phyloP scores from a whole-genome alignment of 176 grass and related monocot genomes.

The barley (Hordeum vulgare) region MorexV3_pseudomolecules_assembly NC_058524.1:325982676-325983175 shows the following conservation, averaged over 20 bases:
- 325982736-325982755: slow-evolving; percentile 75
- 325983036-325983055: slow-evolving; percentile 44
- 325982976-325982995: slow-evolving; percentile 10
- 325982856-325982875: slow-evolving; percentile 12
- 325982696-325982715: slow-evolving; percentile 61
- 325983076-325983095: slow-evolving; percentile 83
- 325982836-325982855: slow-evolving; percentile 43
- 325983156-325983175: slow-evolving; percentile 97
- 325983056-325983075: slow-evolving; percentile 79
- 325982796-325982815: slow-evolving; percentile 32
- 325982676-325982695: slow-evolving; percentile 67
- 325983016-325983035: slow-evolving; percentile 64
- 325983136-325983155: slow-evolving; percentile 79
- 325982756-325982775: slow-evolving; percentile 39
- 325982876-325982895: neutral
- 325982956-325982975: neutral
- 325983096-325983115: slow-evolving; percentile 96
- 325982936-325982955: neutral
- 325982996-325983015: neutral
- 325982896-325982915: slow-evolving; percentile 9
- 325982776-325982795: slow-evolving; percentile 73
- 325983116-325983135: slow-evolving; percentile 89
- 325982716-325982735: slow-evolving; percentile 87
- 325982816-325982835: slow-evolving; percentile 34
- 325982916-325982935: neutral